A percentile compares a stretch with the other conserved stretches of the same genome.
These are phyloP conservation scores for Neofusicoccum parvum DNA, from an alignment of 2,329 filamentous ascomycete species.

Conservation along the genomic window DNA sequence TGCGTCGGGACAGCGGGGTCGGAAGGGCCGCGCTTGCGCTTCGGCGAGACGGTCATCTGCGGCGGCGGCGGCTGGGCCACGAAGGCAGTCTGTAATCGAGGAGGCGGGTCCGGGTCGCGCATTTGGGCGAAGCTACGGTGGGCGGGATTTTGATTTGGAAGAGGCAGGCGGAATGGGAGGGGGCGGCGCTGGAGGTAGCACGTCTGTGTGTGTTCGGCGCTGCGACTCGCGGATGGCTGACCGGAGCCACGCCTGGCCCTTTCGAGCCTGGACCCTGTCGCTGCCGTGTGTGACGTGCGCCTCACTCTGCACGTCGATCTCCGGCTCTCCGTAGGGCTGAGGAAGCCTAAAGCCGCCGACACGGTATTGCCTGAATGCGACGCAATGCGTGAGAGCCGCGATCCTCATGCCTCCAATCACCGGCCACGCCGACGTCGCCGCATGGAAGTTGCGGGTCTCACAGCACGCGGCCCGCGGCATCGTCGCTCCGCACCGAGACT, in stretches of 20 bases:
- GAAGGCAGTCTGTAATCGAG: slow-evolving; percentile 4
- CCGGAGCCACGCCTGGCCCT: slow-evolving; percentile 3
- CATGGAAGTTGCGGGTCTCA: not conserved
- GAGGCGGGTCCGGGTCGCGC: not conserved
- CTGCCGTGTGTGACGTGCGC: slow-evolving; percentile 5
- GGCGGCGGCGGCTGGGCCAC: not conserved
- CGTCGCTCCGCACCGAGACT: not conserved
- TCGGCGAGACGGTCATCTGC: slow-evolving; percentile 19
- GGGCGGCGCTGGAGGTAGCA: slow-evolving; percentile 4
- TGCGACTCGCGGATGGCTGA: slow-evolving; percentile 10
- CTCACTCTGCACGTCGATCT: slow-evolving; percentile 16
- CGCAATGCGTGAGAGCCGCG: not conserved
- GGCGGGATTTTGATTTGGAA: not conserved
- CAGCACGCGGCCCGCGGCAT: not conserved
- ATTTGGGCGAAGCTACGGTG: not conserved
- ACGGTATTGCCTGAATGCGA: not conserved
- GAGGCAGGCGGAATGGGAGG: not conserved
- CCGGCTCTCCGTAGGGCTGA: slow-evolving; percentile 16
- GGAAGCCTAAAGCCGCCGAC: slow-evolving; percentile 1
- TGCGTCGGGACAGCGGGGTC: slow-evolving; percentile 19
- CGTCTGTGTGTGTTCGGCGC: not conserved
- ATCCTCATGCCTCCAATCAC: not conserved
- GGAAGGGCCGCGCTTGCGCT: slow-evolving; percentile 22
- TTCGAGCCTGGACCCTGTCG: slow-evolving; percentile 16
- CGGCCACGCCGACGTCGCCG: not conserved